Evolutionary conservation across 1,284 basidiomycete species (phyloP).

Genomic region (Flammula alnicola): DNA sequence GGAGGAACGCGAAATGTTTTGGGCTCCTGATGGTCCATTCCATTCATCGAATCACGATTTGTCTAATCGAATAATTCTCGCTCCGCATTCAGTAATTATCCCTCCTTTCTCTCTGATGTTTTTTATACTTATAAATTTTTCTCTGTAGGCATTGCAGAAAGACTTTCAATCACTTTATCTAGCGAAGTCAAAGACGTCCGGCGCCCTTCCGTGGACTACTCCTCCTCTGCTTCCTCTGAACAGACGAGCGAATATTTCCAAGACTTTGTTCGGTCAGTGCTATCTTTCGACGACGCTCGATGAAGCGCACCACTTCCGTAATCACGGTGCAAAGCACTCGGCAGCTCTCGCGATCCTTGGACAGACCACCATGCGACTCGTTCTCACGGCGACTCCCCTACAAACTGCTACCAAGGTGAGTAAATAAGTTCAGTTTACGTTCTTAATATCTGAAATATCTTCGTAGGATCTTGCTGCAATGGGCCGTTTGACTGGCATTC

Average conservation of each 20-base stretch:
- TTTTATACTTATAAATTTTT: background rate
- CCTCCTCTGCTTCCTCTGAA: background rate
- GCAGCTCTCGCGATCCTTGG: slow-evolving; percentile 8
- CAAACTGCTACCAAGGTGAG: too few species aligned
- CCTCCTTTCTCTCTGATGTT: background rate
- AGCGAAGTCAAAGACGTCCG: background rate
- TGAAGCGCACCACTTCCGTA: slow-evolving; percentile 18
- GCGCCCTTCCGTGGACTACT: background rate
- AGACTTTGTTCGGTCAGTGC: slow-evolving; percentile 1
- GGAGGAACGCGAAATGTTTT: slow-evolving; percentile 24
- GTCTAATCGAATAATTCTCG: slow-evolving; percentile 29
- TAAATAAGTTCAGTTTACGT: too few species aligned
- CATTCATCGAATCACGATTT: slow-evolving; percentile 20
- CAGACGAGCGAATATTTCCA: background rate
- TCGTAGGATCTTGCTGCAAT: slow-evolving; percentile 34
- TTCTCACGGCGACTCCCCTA: slow-evolving; percentile 19
- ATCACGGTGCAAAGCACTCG: slow-evolving; percentile 5
- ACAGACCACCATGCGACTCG: background rate
- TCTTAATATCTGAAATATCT: background rate
- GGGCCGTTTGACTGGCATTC: slow-evolving; percentile 30
- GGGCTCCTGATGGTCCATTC: slow-evolving; percentile 24
- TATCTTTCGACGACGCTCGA: slow-evolving; percentile 3
- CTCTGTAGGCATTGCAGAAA: slow-evolving; percentile 17
- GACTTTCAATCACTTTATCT: slow-evolving; percentile 18
- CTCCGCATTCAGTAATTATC: slow-evolving; percentile 29